These are phyloP conservation scores for Aspergillus caelatus DNA, from an alignment of 2,329 filamentous ascomycete species.

Conservation along the genomic window DNA sequence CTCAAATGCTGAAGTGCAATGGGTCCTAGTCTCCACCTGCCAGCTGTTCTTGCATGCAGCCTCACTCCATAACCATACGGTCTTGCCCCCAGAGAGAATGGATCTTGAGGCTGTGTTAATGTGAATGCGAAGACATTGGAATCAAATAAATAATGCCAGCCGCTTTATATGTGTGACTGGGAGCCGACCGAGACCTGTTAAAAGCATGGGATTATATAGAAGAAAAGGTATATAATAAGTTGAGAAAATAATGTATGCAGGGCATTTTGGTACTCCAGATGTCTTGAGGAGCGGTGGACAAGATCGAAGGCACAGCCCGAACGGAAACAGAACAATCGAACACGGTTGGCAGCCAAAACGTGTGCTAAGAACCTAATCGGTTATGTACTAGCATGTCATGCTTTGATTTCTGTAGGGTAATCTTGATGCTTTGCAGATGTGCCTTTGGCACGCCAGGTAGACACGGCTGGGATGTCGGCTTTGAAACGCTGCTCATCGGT, in stretches of 20 bases:
- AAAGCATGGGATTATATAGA: constrained; percentile 1
- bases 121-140: background rate
- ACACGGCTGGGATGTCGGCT: constrained; percentile 92
- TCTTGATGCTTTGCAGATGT: constrained; percentile 84
- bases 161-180: background rate
- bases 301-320: constrained; percentile 15
- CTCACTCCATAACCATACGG: background rate
- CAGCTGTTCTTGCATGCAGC: background rate
- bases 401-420: constrained; percentile 28
- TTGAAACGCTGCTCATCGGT: constrained; percentile 87
- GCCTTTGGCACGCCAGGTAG: constrained; percentile 93
- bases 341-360: background rate
- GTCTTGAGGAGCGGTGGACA: background rate
- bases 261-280: background rate
- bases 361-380: background rate
- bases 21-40: constrained; percentile 3
- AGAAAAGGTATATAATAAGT: background rate
- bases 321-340: constrained; percentile 2
- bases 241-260: background rate
- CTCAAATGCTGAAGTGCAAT: background rate
- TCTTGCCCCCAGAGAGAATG: background rate
- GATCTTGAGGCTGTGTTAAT: background rate
- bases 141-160: background rate
- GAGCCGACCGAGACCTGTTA: background rate
- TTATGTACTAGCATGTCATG: constrained; percentile 4